A percentile compares a stretch with the other conserved stretches of the same genome.
Evolutionary conservation across 495 filamentous ascomycete species (phyloP).

Genomic region (Trichocladium uniseriatum): DNA sequence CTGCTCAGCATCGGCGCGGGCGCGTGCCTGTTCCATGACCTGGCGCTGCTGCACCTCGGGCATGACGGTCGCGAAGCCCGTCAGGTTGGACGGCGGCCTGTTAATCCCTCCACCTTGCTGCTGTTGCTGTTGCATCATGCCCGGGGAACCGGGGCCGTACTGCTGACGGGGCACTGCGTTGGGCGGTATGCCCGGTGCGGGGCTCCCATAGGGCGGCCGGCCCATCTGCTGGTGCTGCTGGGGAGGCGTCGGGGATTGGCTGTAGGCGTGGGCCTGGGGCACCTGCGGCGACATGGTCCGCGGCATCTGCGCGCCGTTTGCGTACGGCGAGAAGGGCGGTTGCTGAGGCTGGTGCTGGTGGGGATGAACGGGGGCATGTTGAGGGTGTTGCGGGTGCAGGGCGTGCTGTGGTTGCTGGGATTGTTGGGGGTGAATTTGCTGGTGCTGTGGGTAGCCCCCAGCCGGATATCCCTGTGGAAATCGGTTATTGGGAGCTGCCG

Average conservation of each 20-base stretch:
- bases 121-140: constrained; percentile 12
- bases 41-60: constrained; percentile 28
- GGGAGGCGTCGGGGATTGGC: constrained; percentile 23
- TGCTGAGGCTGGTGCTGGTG: constrained; percentile 20
- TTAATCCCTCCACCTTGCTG: too few relatives aligned
- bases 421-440: constrained; percentile 26
- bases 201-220: constrained; percentile 18
- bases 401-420: constrained; percentile 17
- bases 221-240: constrained; percentile 26
- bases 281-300: constrained; percentile 30
- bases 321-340: constrained; percentile 17
- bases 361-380: neutral
- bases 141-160: constrained; percentile 12
- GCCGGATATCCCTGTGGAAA: constrained; percentile 20
- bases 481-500: constrained; percentile 22
- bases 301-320: constrained; percentile 27
- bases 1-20: constrained; percentile 34
- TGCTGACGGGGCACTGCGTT: constrained; percentile 18
- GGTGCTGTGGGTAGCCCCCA: constrained; percentile 23
- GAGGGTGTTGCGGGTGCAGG: constrained; percentile 20
- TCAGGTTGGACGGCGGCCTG: constrained; percentile 17
- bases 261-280: constrained; percentile 21
- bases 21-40: constrained; percentile 38
- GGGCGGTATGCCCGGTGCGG: constrained; percentile 21
- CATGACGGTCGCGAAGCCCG: constrained; percentile 32